Conservation (phyloP, 2,329 filamentous ascomycete genomes). For the Cordyceps cicadae region DNA sequence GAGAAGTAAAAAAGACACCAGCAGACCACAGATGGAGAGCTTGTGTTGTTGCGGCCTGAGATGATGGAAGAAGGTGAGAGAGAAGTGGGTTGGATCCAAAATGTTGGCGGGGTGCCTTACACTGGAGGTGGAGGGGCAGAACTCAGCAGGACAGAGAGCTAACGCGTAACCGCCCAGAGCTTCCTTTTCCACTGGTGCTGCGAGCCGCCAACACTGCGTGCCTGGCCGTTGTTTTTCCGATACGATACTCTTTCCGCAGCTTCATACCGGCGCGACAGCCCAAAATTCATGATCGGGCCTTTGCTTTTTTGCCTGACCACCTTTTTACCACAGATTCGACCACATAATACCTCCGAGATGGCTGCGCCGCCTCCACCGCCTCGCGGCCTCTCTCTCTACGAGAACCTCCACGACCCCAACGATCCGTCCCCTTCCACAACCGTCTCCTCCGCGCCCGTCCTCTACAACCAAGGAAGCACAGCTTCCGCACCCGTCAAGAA, state of each 20-base stretch:
- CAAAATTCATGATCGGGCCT: neutral
- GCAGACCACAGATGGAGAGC: too few species aligned
- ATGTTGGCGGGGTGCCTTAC: conserved; percentile 25
- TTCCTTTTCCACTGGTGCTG: too few species aligned
- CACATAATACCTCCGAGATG: conserved; percentile 13
- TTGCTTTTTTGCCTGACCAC: neutral
- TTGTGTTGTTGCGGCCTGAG: too few species aligned
- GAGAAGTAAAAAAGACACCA: neutral
- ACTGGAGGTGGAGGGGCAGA: conserved; percentile 24
- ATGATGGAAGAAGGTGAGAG: neutral
- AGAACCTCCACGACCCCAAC: conserved; percentile 64
- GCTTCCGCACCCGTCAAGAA: conserved; percentile 49
- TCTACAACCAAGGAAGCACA: conserved; percentile 43
- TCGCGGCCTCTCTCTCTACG: conserved; percentile 66
- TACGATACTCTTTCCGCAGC: neutral
- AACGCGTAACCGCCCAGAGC: too few species aligned
- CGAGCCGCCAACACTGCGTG: neutral
- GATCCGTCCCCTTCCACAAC: conserved; percentile 42
- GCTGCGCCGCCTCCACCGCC: conserved; percentile 30
- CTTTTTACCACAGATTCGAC: neutral
- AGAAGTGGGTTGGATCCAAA: conserved; percentile 12
- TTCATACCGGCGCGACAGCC: conserved; percentile 4
- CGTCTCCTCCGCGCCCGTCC: conserved; percentile 69
- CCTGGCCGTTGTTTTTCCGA: conserved; percentile 23
- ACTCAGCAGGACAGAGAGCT: neutral